Percentiles rank a stretch among this genome's conserved stretches.
phyloP scores from a whole-genome alignment of 352 stramenopile species.

The Thalassiosira livingstoniorum region DNA sequence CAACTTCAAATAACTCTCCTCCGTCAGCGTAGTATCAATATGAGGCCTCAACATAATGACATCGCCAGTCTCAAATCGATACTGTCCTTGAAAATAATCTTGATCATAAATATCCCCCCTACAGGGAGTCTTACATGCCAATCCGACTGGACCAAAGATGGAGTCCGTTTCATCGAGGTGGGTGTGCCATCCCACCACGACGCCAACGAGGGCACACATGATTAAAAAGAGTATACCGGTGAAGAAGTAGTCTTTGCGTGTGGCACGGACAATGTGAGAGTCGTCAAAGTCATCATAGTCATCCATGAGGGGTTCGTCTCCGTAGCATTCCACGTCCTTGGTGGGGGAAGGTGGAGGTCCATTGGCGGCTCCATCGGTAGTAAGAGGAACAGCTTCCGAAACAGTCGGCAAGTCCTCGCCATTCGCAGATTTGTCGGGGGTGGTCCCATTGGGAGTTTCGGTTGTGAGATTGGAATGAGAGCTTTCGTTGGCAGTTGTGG shows the following conservation, averaged over 20 bases:
- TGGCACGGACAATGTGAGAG: slow-evolving; percentile 58
- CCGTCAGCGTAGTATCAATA: slow-evolving; percentile 50
- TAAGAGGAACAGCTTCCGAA: not conserved
- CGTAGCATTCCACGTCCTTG: slow-evolving; percentile 27
- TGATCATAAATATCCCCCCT: slow-evolving; percentile 42
- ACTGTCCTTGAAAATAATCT: slow-evolving; percentile 57
- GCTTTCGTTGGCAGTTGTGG: not conserved
- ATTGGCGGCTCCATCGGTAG: not conserved
- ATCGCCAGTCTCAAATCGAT: slow-evolving; percentile 49
- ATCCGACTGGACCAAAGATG: slow-evolving; percentile 52
- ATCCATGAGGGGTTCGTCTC: not conserved
- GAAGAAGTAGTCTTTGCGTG: slow-evolving; percentile 55
- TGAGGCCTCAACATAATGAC: slow-evolving; percentile 57
- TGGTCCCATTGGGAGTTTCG: no score
- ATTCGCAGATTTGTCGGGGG: no score
- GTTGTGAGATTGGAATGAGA: not conserved
- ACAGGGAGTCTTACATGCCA: slow-evolving; percentile 59
- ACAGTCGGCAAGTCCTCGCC: not conserved
- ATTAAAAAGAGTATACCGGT: slow-evolving; percentile 45
- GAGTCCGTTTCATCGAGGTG: slow-evolving; percentile 57
- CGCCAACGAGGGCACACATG: slow-evolving; percentile 51
- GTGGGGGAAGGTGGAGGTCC: not conserved
- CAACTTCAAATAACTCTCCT: slow-evolving; percentile 21
- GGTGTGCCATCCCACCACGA: slow-evolving; percentile 51
- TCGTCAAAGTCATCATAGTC: slow-evolving; percentile 35